These are phyloP conservation scores for Epichloe typhina DNA, from an alignment of 2,329 filamentous ascomycete species.

Conservation along the genomic window DNA sequence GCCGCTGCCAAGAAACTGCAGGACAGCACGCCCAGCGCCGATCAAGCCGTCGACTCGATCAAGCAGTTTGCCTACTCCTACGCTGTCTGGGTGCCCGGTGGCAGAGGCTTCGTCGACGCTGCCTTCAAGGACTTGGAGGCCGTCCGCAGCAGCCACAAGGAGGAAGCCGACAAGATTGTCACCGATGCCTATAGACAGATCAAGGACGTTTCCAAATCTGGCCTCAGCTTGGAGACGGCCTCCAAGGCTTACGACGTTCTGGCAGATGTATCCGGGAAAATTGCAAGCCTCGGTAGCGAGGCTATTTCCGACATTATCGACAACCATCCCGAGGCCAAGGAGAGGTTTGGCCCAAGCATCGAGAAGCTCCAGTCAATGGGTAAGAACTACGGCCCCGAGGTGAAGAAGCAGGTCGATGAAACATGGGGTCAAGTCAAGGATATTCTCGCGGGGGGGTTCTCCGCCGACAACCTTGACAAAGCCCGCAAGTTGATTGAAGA, in stretches of 20 bases:
- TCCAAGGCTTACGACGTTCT: conserved; percentile 49
- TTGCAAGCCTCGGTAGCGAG: conserved; percentile 49
- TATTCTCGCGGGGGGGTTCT: conserved; percentile 49
- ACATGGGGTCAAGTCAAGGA: conserved; percentile 56
- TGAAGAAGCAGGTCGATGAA: conserved; percentile 62
- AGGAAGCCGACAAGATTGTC: conserved; percentile 58
- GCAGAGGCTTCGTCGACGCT: conserved; percentile 51
- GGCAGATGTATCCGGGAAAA: conserved; percentile 43
- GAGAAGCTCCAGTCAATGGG: conserved; percentile 58
- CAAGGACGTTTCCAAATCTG: conserved; percentile 44
- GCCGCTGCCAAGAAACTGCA: conserved; percentile 47
- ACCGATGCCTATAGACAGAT: conserved; percentile 55
- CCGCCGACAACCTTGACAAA: conserved; percentile 36
- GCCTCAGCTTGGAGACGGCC: conserved; percentile 49
- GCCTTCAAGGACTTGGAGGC: conserved; percentile 60
- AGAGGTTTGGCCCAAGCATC: conserved; percentile 55
- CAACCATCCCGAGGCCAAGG: conserved; percentile 60
- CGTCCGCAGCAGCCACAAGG: conserved; percentile 51
- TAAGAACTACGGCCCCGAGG: conserved; percentile 59
- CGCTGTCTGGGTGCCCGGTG: conserved; percentile 59
- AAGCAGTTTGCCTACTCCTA: conserved; percentile 55
- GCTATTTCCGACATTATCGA: conserved; percentile 52
- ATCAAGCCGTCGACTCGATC: conserved; percentile 53
- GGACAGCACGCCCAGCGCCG: conserved; percentile 48
- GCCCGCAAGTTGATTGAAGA: conserved; percentile 53